Conservation (phyloP, 345 rosid species). For the Populus pruinosa region DNA sequence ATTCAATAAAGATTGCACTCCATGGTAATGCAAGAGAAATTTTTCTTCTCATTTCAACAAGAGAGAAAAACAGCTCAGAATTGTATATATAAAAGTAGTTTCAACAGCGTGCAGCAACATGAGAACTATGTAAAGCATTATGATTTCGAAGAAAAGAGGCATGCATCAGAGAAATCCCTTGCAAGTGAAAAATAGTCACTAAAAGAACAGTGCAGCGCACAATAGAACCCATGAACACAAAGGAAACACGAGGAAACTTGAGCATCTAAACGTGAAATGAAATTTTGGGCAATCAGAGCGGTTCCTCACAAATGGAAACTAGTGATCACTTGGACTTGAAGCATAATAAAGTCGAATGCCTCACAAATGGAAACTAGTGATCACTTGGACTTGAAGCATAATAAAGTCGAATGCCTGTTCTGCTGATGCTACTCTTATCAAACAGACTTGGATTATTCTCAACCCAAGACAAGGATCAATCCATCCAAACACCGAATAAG, state of each 20-base stretch:
- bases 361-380: not conserved
- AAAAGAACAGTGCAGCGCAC: not conserved
- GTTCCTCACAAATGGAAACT: not conserved
- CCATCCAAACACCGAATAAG: slow-evolving; percentile 11
- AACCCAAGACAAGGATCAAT: slow-evolving; percentile 22
- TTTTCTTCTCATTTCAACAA: not conserved
- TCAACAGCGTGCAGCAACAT: not conserved
- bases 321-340: not conserved
- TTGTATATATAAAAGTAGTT: not conserved
- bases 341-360: slow-evolving; percentile 5
- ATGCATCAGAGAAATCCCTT: not conserved
- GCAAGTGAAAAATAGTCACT: not conserved
- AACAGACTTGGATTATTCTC: slow-evolving; percentile 35
- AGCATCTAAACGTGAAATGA: not conserved
- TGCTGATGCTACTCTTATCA: slow-evolving; percentile 14
- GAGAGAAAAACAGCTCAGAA: not conserved
- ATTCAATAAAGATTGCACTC: not conserved
- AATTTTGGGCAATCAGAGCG: not conserved
- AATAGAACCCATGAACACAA: not conserved
- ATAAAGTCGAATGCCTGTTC: slow-evolving; percentile 8
- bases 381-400: not conserved
- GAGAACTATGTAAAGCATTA: not conserved
- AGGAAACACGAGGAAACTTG: not conserved
- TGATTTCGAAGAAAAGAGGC: not conserved
- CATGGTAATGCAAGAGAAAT: too few species aligned